Conservation (phyloP, 345 rosid genomes). For the Geranium rotundifolium region DNA sequence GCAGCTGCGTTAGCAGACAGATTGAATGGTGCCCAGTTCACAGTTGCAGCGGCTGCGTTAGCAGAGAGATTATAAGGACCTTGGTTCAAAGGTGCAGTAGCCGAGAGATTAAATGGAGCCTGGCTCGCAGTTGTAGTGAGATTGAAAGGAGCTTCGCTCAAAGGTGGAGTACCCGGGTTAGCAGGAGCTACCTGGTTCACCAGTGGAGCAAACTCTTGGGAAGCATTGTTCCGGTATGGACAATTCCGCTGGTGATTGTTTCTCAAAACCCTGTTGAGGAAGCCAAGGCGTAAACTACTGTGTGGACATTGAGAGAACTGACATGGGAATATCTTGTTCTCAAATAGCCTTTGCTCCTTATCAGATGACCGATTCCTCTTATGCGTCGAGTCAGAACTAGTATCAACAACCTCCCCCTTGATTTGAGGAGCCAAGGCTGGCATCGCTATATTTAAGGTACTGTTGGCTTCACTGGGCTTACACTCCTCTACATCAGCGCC, state of each 20-base stretch:
- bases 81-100: not conserved
- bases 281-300: constrained; percentile 35
- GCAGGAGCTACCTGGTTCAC: too few species aligned
- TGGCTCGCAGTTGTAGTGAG: constrained; percentile 11
- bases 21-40: too few species aligned
- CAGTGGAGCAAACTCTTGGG: constrained; percentile 17
- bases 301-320: constrained; percentile 51
- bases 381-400: constrained; percentile 22
- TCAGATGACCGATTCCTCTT: constrained; percentile 46
- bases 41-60: not conserved
- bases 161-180: too few species aligned
- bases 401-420: constrained; percentile 41
- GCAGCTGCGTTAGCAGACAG: too few species aligned
- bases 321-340: constrained; percentile 34
- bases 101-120: constrained; percentile 18
- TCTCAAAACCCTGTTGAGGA: constrained; percentile 45
- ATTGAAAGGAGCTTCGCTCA: too few species aligned
- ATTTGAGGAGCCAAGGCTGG: constrained; percentile 19
- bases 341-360: constrained; percentile 15
- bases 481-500: constrained; percentile 38
- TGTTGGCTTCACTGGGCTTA: constrained; percentile 28
- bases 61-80: not conserved
- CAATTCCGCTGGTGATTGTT: constrained; percentile 67
- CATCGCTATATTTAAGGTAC: constrained; percentile 20
- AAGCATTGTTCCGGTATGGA: constrained; percentile 18